Percentiles rank a stretch among this genome's conserved stretches.
These are phyloP conservation scores for Periconia digitata DNA, from an alignment of 2,329 filamentous ascomycete genomes.

Conservation along the genomic window DNA sequence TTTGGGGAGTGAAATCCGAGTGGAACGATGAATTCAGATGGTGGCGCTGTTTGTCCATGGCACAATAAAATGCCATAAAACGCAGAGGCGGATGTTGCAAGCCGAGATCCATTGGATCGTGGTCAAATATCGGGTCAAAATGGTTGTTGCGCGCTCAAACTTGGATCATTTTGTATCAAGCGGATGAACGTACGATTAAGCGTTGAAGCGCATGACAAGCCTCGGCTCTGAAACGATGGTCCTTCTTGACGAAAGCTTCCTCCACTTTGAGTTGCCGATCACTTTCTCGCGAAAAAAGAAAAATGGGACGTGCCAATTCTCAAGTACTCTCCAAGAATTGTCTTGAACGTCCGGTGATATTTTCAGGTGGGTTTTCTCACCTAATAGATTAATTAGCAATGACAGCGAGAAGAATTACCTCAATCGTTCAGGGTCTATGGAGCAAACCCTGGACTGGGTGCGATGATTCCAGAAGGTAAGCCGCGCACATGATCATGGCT, in stretches of 20 bases:
- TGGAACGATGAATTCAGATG: background rate
- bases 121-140: background rate
- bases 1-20: slow-evolving; percentile 7
- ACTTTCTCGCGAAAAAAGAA: background rate
- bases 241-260: background rate
- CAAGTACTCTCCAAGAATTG: background rate
- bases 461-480: background rate
- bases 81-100: background rate
- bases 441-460: background rate
- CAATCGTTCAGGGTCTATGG: background rate
- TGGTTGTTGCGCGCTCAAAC: background rate
- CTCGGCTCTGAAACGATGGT: background rate
- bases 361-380: slow-evolving; percentile 8
- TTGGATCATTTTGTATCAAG: background rate
- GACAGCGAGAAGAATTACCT: background rate
- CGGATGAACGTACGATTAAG: background rate
- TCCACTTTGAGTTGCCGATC: background rate
- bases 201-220: background rate
- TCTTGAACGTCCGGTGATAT: background rate
- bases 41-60: background rate
- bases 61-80: background rate
- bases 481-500: slow-evolving; percentile 2
- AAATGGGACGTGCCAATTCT: background rate
- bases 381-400: slow-evolving; percentile 10
- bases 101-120: background rate